Conservation (phyloP, 2,329 filamentous ascomycete species). For the Diaporthe ampelina region DNA sequence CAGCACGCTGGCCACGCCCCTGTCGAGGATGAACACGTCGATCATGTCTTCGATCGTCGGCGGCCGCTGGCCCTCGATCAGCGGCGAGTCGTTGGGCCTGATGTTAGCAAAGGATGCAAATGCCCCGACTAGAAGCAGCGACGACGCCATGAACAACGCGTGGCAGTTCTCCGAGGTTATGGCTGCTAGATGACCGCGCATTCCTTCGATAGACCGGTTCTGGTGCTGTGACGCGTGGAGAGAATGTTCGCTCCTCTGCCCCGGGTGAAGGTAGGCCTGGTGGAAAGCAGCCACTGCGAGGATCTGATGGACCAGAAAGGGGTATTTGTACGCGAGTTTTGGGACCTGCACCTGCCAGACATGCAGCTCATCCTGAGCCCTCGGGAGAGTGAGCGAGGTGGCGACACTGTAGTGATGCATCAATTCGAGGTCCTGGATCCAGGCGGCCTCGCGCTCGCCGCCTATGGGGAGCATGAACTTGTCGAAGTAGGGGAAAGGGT, state of each 20-base stretch:
- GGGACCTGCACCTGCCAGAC: conserved; percentile 51
- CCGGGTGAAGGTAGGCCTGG: conserved; percentile 47
- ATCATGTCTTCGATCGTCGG: conserved; percentile 49
- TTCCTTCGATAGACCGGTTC: conserved; percentile 49
- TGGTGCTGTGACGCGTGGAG: conserved; percentile 52
- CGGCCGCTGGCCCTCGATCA: conserved; percentile 32
- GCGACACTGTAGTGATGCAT: conserved; percentile 49
- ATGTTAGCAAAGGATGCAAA: conserved; percentile 48
- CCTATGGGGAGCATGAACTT: conserved; percentile 39
- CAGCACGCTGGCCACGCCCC: conserved; percentile 51
- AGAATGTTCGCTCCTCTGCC: conserved; percentile 45
- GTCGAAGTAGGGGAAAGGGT: conserved; percentile 38
- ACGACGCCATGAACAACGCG: conserved; percentile 51
- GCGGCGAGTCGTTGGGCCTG: conserved; percentile 40
- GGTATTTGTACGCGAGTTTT: conserved; percentile 47
- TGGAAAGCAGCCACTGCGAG: conserved; percentile 51
- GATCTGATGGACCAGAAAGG: conserved; percentile 51
- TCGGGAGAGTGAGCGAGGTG: conserved; percentile 49
- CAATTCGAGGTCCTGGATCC: conserved; percentile 53
- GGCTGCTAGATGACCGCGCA: conserved; percentile 46
- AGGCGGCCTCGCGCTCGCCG: conserved; percentile 42
- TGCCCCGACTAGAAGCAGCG: conserved; percentile 50
- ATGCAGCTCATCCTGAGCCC: conserved; percentile 46
- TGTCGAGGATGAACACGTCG: conserved; percentile 50
- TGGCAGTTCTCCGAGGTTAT: conserved; percentile 50